Conservation (phyloP, 1,284 basidiomycete genomes). For the Apiotrichum gracile region DNA sequence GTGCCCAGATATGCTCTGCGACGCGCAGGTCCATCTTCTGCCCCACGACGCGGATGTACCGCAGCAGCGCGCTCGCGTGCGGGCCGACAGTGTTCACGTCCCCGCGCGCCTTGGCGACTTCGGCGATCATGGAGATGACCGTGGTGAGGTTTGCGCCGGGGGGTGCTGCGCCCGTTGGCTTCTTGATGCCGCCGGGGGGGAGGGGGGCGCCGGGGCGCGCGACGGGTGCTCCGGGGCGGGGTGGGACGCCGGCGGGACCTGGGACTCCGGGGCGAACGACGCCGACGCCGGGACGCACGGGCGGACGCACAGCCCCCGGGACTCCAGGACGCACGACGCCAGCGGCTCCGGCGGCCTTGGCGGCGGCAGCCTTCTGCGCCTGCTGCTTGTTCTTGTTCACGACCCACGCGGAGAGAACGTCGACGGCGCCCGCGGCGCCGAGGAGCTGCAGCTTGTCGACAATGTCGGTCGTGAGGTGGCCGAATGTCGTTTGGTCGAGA, state of each 20-base stretch:
- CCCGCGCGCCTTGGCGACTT: constrained; percentile 40
- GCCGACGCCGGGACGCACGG: background rate
- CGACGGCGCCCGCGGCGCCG: constrained; percentile 37
- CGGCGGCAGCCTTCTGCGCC: constrained; percentile 24
- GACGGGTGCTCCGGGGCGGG: background rate
- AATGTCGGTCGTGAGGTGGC: constrained; percentile 39
- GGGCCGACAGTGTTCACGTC: constrained; percentile 43
- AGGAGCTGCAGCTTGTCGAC: constrained; percentile 37
- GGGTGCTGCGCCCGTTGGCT: constrained; percentile 33
- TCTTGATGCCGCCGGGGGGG: constrained; percentile 3
- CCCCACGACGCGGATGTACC: constrained; percentile 42
- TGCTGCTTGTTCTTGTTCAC: constrained; percentile 42
- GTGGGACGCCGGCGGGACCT: background rate
- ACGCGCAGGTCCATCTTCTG: constrained; percentile 39
- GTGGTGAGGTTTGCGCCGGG: constrained; percentile 40
- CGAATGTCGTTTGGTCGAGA: constrained; percentile 38
- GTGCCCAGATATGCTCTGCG: constrained; percentile 41
- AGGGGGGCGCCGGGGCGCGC: background rate
- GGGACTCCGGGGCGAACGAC: background rate
- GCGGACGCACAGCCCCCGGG: background rate
- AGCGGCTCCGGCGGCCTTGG: constrained; percentile 8
- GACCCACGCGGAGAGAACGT: constrained; percentile 41
- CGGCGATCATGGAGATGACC: constrained; percentile 43
- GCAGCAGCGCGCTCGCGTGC: constrained; percentile 35
- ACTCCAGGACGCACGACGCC: constrained; percentile 1